A percentile compares a stretch with the other conserved stretches of the same genome.
Conservation (phyloP, 208 protist genomes). For the Acanthamoeba healyi region DNA sequence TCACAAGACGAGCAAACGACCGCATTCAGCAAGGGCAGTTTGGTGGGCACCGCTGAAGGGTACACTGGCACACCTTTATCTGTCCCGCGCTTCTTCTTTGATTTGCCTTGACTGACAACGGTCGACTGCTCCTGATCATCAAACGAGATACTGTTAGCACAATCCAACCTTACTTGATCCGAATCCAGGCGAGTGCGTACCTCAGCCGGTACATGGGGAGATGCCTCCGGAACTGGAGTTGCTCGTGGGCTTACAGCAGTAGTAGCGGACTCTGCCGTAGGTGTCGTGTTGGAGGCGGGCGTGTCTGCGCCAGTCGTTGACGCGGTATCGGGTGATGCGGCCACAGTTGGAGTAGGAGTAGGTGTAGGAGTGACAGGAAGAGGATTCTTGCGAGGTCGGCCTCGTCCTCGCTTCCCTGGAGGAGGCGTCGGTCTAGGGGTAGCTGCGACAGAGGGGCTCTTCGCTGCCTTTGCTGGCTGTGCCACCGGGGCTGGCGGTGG, state of each 20-base stretch:
- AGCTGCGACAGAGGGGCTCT: background rate
- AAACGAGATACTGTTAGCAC: background rate
- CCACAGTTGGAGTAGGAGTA: background rate
- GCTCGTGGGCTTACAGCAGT: no score
- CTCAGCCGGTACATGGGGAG: no score
- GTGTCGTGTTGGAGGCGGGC: background rate
- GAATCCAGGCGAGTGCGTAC: no score
- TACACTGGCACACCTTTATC: background rate
- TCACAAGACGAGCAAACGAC: no score
- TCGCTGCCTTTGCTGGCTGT: background rate
- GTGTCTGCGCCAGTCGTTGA: background rate
- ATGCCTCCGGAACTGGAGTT: no score
- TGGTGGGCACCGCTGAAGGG: no score
- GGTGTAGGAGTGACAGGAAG: background rate
- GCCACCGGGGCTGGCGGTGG: no score
- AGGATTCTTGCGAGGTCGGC: slow-evolving; percentile 10
- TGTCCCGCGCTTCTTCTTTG: background rate
- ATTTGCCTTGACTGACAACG: background rate
- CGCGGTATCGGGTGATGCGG: background rate
- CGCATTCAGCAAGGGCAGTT: no score
- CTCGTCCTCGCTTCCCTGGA: background rate
- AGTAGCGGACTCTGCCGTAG: background rate
- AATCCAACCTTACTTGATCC: no score
- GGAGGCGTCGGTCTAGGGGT: background rate
- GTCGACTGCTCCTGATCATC: background rate